These are phyloP conservation scores for Teratosphaeria gauchensis DNA, from an alignment of 2,329 filamentous ascomycete species.

Conservation along the genomic window DNA sequence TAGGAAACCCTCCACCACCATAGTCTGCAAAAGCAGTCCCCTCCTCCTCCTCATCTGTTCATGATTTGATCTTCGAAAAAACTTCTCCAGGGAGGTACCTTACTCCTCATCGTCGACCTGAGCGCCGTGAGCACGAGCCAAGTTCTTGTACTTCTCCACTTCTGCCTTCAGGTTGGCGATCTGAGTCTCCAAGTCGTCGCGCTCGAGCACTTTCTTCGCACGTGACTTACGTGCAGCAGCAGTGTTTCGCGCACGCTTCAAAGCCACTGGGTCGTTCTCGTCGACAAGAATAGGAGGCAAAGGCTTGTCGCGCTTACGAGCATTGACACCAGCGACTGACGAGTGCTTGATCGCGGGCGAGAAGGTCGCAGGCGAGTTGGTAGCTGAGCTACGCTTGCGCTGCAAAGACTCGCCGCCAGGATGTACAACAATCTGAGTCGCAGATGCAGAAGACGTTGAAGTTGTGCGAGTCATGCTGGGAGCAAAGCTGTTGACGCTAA, in stretches of 20 bases:
- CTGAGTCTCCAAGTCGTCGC: conserved; percentile 63
- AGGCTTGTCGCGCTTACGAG: conserved; percentile 71
- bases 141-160: conserved; percentile 24
- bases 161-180: conserved; percentile 45
- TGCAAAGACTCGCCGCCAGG: conserved; percentile 21
- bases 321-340: conserved; percentile 56
- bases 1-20: conserved; percentile 1
- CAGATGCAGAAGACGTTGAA: conserved; percentile 25
- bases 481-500: conserved; percentile 6
- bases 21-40: neutral
- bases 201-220: conserved; percentile 68
- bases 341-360: conserved; percentile 49
- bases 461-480: conserved; percentile 32
- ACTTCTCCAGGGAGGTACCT: neutral
- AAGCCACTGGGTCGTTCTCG: conserved; percentile 60
- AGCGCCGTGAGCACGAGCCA: conserved; percentile 6
- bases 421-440: conserved; percentile 28
- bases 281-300: conserved; percentile 72
- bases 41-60: neutral
- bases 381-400: conserved; percentile 26
- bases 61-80: neutral
- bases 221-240: conserved; percentile 89
- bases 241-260: conserved; percentile 91
- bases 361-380: conserved; percentile 33
- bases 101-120: conserved; percentile 2